Evolutionary conservation across 2,329 filamentous ascomycete genomes (phyloP), one percentile per base, ranked within the genome.

Genomic region (Cladosporium sp.): DNA sequence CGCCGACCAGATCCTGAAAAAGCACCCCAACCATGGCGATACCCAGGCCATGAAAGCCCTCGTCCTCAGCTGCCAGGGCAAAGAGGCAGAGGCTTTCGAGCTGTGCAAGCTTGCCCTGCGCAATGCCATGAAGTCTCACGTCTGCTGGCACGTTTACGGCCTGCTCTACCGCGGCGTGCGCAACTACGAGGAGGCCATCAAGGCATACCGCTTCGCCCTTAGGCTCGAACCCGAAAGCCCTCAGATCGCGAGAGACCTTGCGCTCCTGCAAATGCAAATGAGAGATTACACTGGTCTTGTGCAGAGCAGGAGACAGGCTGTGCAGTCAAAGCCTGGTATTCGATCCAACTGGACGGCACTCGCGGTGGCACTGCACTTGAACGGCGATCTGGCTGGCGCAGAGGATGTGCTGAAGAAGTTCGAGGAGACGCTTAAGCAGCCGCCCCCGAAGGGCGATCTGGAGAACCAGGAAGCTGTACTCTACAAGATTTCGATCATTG

Each of bases 71-170:
- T 90, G 91, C 53, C 90, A 94, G 80, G 92, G 93, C 72, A 94
- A 96, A 80, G 89, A 90, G 33, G 92, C 97, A 66, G 95, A 99
- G 81, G 96, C 96, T 0, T 99, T 99, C 78, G 87, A 89, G 55
- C 85, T 99, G 67, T 94, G 91, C 75, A 99, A 97, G 81, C 87
- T 93, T 70, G 95, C 96, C 37, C 84, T 99, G 73, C 93, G 90
- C 71, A 92, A 93, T 74, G 93, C 98, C 78, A 98, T 99, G 93
- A 97, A 96, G 83, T 97, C 93, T 74, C 94, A 98, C 80, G 93
- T 99, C 74, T 98, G 93, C 84, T 99, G 95, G 95, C 96, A 99
- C 80, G 95, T 99, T 67, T 99, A 98, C 78, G 95, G 96, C 35
- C 81, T 99, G 71, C 85, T 99, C 60, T 98, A 96, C 81, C 89